Conservation (phyloP, 805 yeast species). For the Phaffomyces opuntiae region DNA sequence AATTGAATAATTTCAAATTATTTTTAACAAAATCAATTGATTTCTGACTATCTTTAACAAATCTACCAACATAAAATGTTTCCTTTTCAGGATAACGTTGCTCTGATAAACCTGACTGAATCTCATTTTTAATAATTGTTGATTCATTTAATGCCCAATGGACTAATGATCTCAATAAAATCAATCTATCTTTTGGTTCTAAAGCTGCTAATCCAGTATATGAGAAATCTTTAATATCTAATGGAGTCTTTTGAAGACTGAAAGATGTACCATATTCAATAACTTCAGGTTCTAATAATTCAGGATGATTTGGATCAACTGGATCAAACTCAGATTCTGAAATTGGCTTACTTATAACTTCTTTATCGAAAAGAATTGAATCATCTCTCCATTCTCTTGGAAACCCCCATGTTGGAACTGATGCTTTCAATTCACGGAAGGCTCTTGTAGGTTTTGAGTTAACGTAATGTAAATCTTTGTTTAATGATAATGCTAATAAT, state of each 20-base stretch:
- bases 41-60: constrained; percentile 17
- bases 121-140: constrained; percentile 11
- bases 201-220: constrained; percentile 13
- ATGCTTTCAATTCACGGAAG: constrained; percentile 12
- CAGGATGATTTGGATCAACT: constrained; percentile 17
- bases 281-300: constrained; percentile 11
- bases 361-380: constrained; percentile 8
- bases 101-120: not conserved
- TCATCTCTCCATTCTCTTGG: constrained; percentile 25
- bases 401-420: constrained; percentile 15
- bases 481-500: constrained; percentile 13
- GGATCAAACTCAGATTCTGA: constrained; percentile 10
- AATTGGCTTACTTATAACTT: not conserved
- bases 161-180: constrained; percentile 16
- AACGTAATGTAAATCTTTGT: constrained; percentile 11
- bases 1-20: constrained; percentile 4
- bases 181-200: constrained; percentile 18
- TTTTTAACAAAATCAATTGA: constrained; percentile 16
- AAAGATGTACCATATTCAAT: constrained; percentile 9
- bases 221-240: constrained; percentile 16
- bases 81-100: constrained; percentile 16
- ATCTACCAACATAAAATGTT: constrained; percentile 20
- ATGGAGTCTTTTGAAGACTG: constrained; percentile 15
- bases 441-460: constrained; percentile 9
- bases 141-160: constrained; percentile 20